Evolutionary conservation across 768 basidiomycete species (phyloP), one percentile per base, ranked within the genome.

Genomic region (Calocybe cyanea): DNA sequence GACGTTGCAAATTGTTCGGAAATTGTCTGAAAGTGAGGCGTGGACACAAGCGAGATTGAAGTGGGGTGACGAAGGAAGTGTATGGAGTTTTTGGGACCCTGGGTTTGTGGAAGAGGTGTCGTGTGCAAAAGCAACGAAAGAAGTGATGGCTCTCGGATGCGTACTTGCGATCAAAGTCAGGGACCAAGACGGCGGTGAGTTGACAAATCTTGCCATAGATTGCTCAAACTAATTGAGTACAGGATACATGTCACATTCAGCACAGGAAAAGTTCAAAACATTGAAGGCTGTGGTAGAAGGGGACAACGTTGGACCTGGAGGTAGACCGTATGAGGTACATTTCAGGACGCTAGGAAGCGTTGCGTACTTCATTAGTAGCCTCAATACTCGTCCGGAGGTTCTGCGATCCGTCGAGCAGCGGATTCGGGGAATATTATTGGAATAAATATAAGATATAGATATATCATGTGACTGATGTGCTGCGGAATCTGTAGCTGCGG

Each of bases 11-110:
- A 66, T 87, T 48, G 59, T 94, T 7, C 82, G 85, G 39, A 69
- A 69, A 35, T 50, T 70, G 33, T 61, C 78, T 18, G 48, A 53
- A 23, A 72, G 75, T 48, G 74, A 74, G 8, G 67, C 64, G 7
- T 96, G 90, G 88, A 61, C 59, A 7, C 61, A 55, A 0, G 85
- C 89, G 11, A 73, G 73, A 57, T 62, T 41, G 1, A 71, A 71
- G 41, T 96, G 95, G 93, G 57, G 56, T 1, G 45, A 23, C 3
- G 17, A 32, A 41, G 24, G 13, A 1, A 49, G 45, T 8, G 68
- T 85, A 1, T 96, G 91, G 91, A 94, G 92, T 63, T 77, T 95
- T 57, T 97, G 94, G 94, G 80, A 83, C 52, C 81, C 81, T 0
- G 65, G 64, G 1, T 93, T 94, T 56, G 74, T 94, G 15, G 59